A percentile compares a stretch with the other conserved stretches of the same genome.
These are phyloP conservation scores for Triticum timopheevii DNA, from an alignment of 176 grass and related monocot genomes.

Conservation along the genomic window DNA sequence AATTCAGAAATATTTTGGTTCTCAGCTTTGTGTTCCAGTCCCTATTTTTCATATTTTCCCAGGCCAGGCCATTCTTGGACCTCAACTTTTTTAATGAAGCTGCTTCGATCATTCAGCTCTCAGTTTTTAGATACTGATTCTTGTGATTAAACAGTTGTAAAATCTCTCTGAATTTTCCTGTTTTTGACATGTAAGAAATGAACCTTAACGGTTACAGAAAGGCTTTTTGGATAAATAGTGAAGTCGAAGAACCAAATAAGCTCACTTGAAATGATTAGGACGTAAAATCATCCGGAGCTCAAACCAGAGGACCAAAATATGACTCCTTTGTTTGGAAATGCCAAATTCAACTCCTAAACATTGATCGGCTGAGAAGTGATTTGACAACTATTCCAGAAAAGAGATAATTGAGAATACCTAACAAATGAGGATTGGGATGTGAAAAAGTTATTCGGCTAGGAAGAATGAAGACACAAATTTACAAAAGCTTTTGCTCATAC, in stretches of 20 bases:
- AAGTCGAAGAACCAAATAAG: neutral
- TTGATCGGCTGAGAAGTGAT: neutral
- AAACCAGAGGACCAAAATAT: neutral
- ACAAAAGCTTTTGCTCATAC: neutral
- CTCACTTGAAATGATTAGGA: neutral
- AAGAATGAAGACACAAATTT: neutral
- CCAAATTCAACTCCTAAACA: slow-evolving; percentile 11
- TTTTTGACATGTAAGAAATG: neutral
- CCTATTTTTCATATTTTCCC: neutral
- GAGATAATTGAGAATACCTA: neutral
- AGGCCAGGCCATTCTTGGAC: neutral
- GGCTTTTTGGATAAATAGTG: neutral
- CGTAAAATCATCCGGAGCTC: neutral
- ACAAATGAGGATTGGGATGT: neutral
- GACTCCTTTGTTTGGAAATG: neutral
- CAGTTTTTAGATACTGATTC: slow-evolving; percentile 5
- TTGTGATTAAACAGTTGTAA: neutral
- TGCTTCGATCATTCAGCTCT: neutral
- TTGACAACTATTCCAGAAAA: neutral
- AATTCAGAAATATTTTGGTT: neutral
- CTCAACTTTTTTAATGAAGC: neutral
- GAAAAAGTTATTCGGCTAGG: neutral
- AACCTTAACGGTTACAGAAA: neutral
- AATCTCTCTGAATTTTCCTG: neutral
- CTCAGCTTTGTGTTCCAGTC: neutral